A percentile compares a stretch with the other conserved stretches of the same genome.
These are phyloP conservation scores for Fistulinella cinereoalba DNA, from an alignment of 1,284 basidiomycete genomes.

Conservation along the genomic window DNA sequence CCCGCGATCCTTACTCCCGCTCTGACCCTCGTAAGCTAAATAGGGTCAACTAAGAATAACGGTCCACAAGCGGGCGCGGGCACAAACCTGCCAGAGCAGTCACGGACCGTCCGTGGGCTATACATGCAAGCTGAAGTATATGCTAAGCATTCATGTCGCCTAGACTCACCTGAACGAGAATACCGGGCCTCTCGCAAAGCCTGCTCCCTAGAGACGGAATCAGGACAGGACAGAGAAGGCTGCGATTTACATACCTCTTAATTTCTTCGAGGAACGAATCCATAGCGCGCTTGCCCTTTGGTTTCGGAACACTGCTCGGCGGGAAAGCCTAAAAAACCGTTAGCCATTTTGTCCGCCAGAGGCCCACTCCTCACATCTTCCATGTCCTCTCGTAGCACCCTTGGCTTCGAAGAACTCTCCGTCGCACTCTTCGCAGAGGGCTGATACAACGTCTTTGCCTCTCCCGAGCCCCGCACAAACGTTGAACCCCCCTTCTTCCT, in stretches of 20 bases:
- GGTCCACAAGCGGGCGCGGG: background rate
- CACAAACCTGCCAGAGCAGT: conserved; percentile 79
- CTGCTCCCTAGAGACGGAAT: conserved; percentile 67
- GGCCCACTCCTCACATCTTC: conserved; percentile 23
- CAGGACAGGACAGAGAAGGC: background rate
- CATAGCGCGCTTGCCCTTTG: conserved; percentile 91
- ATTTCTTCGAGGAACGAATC: conserved; percentile 92
- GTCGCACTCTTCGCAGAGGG: conserved; percentile 35
- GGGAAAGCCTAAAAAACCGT: conserved; percentile 49
- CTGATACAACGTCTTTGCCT: conserved; percentile 47
- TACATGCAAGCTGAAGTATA: background rate
- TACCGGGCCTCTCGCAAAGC: conserved; percentile 83
- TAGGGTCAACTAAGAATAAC: conserved; percentile 1
- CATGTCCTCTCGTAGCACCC: conserved; percentile 36
- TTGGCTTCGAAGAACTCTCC: conserved; percentile 29
- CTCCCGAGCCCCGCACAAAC: conserved; percentile 74
- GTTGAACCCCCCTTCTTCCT: conserved; percentile 53
- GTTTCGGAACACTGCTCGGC: conserved; percentile 48
- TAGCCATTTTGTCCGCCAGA: background rate
- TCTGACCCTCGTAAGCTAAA: conserved; percentile 79
- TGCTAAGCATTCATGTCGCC: background rate
- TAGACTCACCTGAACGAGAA: conserved; percentile 60
- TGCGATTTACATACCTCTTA: conserved; percentile 59
- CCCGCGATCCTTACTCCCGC: conserved; percentile 83
- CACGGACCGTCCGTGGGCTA: conserved; percentile 63